These are phyloP conservation scores for Podospora australis DNA, from an alignment of 495 filamentous ascomycete species.

Conservation along the genomic window DNA sequence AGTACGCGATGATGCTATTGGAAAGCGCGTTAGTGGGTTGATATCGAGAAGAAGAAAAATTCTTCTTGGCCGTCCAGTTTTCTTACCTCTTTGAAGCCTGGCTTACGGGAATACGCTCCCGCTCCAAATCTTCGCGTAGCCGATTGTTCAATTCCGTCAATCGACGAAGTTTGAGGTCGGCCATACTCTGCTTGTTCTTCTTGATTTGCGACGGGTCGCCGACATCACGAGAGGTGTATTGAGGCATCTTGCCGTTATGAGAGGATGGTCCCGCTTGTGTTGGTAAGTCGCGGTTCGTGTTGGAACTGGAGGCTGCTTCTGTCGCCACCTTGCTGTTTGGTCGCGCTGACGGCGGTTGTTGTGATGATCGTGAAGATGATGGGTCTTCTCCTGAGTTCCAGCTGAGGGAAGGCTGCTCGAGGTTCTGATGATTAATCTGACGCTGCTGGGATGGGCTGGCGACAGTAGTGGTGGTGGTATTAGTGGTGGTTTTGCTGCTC, in stretches of 20 bases:
- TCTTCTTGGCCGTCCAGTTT: not conserved
- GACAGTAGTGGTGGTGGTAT: too few relatives aligned
- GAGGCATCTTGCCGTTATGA: conserved; percentile 40
- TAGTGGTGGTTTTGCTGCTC: too few relatives aligned
- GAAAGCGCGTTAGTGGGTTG: conserved; percentile 3
- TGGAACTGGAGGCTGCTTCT: too few relatives aligned
- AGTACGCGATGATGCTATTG: conserved; percentile 86
- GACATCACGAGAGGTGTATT: conserved; percentile 50
- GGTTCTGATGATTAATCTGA: conserved; percentile 11
- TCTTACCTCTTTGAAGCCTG: conserved; percentile 84
- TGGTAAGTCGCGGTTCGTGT: not conserved
- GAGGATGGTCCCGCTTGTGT: too few relatives aligned
- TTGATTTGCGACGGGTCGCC: conserved; percentile 64
- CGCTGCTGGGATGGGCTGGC: conserved; percentile 12
- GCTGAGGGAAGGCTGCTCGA: not conserved
- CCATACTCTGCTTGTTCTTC: conserved; percentile 99
- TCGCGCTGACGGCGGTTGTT: too few relatives aligned
- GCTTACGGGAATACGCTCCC: conserved; percentile 90
- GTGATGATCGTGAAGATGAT: too few relatives aligned
- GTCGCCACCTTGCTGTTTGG: too few relatives aligned
- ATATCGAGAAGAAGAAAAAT: not conserved
- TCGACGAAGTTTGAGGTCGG: conserved; percentile 91
- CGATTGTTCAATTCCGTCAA: conserved; percentile 94
- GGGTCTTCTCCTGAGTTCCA: too few relatives aligned
- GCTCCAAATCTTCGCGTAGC: conserved; percentile 88